phyloP scores from a whole-genome alignment of 1,139 yeast species.

The Magnusiomyces sp. region DNA sequence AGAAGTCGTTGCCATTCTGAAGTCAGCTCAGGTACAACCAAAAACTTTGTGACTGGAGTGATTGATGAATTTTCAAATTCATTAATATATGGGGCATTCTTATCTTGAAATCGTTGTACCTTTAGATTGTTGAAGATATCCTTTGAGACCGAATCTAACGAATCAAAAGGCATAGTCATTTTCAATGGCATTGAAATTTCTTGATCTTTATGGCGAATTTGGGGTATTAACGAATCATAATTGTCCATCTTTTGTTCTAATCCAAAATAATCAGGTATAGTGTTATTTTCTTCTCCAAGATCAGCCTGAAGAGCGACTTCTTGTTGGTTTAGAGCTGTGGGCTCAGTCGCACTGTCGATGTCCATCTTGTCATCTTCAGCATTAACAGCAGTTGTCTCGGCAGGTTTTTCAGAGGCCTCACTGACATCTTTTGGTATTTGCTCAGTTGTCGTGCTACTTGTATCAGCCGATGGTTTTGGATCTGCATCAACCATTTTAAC shows the following conservation, averaged over 20 bases:
- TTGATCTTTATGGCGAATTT: slow-evolving; percentile 3
- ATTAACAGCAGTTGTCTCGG: not conserved
- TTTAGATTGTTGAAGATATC: slow-evolving; percentile 25
- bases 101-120: slow-evolving; percentile 18
- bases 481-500: slow-evolving; percentile 2
- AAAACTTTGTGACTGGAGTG: slow-evolving; percentile 28
- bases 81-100: slow-evolving; percentile 25
- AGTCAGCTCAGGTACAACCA: slow-evolving; percentile 27
- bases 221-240: slow-evolving; percentile 3
- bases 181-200: slow-evolving; percentile 36
- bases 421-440: not conserved
- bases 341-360: not conserved
- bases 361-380: not conserved
- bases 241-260: not conserved
- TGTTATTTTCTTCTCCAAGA: not conserved
- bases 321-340: not conserved
- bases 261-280: slow-evolving; percentile 2
- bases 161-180: slow-evolving; percentile 43
- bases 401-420: not conserved
- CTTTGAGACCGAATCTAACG: slow-evolving; percentile 38
- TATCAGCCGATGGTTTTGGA: not conserved
- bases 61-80: slow-evolving; percentile 27
- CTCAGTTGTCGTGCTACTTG: not conserved
- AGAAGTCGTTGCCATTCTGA: slow-evolving; percentile 30
- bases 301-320: not conserved